A percentile compares a stretch with the other conserved stretches of the same genome.
These are phyloP conservation scores for Gnomoniopsis sp. DNA, from an alignment of 2,329 filamentous ascomycete species.

Conservation along the genomic window DNA sequence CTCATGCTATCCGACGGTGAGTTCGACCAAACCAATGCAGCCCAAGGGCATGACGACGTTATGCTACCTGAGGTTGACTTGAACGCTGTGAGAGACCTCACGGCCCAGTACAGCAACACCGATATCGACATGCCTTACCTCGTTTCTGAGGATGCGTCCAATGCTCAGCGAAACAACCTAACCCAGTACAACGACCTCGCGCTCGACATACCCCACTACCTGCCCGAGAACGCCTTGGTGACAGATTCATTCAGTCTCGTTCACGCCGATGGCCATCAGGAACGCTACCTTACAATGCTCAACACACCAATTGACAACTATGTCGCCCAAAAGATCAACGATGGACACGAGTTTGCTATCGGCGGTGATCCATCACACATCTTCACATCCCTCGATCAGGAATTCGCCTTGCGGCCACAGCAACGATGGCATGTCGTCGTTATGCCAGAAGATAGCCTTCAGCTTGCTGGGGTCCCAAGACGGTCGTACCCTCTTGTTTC, in stretches of 20 bases:
- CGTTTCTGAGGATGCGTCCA: no score
- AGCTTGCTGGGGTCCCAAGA: not conserved
- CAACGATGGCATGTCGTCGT: not conserved
- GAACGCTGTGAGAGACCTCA: no score
- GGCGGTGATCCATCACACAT: not conserved
- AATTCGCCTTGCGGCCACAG: not conserved
- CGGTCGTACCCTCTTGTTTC: not conserved
- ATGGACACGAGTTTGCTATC: constrained; percentile 1
- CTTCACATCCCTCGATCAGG: not conserved
- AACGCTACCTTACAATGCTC: not conserved
- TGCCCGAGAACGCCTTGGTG: not conserved
- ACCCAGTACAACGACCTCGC: not conserved
- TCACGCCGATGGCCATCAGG: not conserved
- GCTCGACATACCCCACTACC: not conserved
- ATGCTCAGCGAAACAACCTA: no score
- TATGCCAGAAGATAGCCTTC: not conserved
- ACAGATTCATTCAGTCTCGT: not conserved
- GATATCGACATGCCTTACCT: no score
- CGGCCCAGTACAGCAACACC: no score
- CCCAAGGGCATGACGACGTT: no score
- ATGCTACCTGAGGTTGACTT: no score
- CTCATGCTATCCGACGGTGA: no score
- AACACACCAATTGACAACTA: not conserved
- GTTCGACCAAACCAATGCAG: no score
- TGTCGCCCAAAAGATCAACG: not conserved